Percentiles rank a stretch among this genome's conserved stretches.
These are phyloP conservation scores for Myxozyma udenii DNA, from an alignment of 805 yeast genomes.

Conservation along the genomic window DNA sequence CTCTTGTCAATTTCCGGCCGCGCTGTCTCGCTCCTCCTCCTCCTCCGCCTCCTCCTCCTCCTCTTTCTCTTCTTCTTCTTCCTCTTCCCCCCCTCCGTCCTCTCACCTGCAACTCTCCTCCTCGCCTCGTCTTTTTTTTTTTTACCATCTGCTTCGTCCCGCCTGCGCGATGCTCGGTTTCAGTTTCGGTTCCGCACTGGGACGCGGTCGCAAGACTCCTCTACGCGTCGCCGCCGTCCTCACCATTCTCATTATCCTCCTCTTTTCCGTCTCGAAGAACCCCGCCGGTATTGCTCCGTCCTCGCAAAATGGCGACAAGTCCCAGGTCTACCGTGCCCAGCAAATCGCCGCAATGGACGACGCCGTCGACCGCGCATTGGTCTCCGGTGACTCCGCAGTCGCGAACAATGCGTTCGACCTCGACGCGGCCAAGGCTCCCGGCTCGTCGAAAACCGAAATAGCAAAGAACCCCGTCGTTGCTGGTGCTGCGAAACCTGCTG, in stretches of 20 bases:
- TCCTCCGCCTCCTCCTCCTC: too few relatives aligned
- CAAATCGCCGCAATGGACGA: background rate
- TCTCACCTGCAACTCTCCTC: slow-evolving; percentile 2
- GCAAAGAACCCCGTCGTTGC: background rate
- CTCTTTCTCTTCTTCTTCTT: too few relatives aligned
- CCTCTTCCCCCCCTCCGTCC: background rate
- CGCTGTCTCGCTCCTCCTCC: too few relatives aligned
- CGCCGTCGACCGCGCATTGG: background rate
- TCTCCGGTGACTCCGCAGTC: background rate
- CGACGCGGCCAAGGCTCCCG: background rate
- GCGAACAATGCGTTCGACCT: background rate
- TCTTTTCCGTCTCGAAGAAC: slow-evolving; percentile 1
- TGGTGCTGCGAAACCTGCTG: background rate
- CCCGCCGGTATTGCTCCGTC: background rate
- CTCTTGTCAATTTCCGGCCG: too few relatives aligned
- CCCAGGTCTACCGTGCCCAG: background rate
- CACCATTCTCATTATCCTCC: slow-evolving; percentile 10
- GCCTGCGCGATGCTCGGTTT: background rate
- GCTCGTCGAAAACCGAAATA: background rate
- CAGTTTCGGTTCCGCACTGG: background rate
- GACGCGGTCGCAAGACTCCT: background rate
- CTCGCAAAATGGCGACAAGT: background rate
- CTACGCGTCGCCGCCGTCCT: slow-evolving; percentile 9
- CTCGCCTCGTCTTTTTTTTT: background rate
- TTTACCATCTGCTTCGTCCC: background rate